Evolutionary conservation across 306 rosid genomes (phyloP).

Genomic region (Trifolium pratense): DNA sequence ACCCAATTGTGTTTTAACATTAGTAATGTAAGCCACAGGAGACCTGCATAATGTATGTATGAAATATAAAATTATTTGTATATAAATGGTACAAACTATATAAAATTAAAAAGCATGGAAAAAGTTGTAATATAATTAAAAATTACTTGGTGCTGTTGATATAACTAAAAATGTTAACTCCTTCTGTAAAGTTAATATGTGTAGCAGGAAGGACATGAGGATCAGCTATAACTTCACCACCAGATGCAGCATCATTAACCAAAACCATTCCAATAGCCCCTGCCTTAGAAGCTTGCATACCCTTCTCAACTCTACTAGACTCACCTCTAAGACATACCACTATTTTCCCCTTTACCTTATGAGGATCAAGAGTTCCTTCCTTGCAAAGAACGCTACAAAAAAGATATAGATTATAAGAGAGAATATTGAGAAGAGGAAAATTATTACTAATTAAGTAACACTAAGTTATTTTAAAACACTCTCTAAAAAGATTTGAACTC

Average conservation of each 20-base stretch:
- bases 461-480: background rate
- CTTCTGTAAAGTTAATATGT: conserved; percentile 47
- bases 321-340: conserved; percentile 59
- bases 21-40: conserved; percentile 58
- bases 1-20: conserved; percentile 47
- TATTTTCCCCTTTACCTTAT: conserved; percentile 68
- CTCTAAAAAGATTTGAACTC: too few relatives aligned
- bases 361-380: conserved; percentile 51
- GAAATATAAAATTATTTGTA: background rate
- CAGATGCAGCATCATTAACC: conserved; percentile 16
- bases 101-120: background rate
- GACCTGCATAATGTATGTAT: conserved; percentile 36
- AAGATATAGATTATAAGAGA: background rate
- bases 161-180: conserved; percentile 45
- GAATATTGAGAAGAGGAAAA: too few relatives aligned
- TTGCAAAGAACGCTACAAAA: conserved; percentile 50
- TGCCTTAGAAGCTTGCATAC: conserved; percentile 41
- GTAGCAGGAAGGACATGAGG: conserved; percentile 62
- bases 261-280: conserved; percentile 81
- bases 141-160: conserved; percentile 58
- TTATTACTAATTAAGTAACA: background rate
- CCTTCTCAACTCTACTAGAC: conserved; percentile 41
- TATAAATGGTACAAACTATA: background rate
- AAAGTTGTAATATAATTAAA: too few relatives aligned
- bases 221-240: conserved; percentile 38